phyloP scores from a whole-genome alignment of 2,329 filamentous ascomycete genomes.

The Ascochyta clinopodiicola region DNA sequence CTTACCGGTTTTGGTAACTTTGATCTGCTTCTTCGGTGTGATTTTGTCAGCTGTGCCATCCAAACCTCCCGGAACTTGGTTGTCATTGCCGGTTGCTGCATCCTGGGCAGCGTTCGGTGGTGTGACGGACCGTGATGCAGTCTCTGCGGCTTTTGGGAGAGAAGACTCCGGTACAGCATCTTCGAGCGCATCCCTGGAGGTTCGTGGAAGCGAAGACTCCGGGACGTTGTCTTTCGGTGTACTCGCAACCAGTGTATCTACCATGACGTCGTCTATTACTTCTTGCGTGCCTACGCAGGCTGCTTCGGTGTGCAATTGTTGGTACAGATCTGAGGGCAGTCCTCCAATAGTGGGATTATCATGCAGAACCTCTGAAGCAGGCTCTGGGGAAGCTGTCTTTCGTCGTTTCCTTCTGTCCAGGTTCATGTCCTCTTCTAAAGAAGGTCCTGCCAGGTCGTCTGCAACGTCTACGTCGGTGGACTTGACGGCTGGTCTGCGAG shows the following conservation, averaged over 20 bases:
- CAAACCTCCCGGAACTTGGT: neutral
- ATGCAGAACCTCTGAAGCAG: neutral
- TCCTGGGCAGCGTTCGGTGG: neutral
- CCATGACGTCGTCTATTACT: slow-evolving; percentile 13
- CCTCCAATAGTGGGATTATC: neutral
- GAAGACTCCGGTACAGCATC: slow-evolving; percentile 3
- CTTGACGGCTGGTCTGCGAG: slow-evolving; percentile 17
- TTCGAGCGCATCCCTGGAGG: neutral
- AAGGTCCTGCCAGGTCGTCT: slow-evolving; percentile 13
- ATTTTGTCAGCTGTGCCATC: slow-evolving; percentile 8
- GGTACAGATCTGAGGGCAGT: slow-evolving; percentile 29
- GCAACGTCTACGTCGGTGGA: neutral
- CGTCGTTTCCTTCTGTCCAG: slow-evolving; percentile 46
- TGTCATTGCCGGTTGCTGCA: neutral
- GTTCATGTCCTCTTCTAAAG: slow-evolving; percentile 40
- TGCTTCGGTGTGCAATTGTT: slow-evolving; percentile 39
- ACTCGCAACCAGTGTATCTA: neutral
- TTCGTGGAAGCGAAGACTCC: neutral
- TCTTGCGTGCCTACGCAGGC: slow-evolving; percentile 1
- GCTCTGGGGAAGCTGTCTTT: slow-evolving; percentile 43
- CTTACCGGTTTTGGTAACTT: slow-evolving; percentile 54
- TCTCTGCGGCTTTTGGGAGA: neutral
- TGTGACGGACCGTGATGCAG: neutral
- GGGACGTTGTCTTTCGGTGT: neutral
- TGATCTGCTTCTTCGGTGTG: slow-evolving; percentile 45